Percentiles rank a stretch among this genome's conserved stretches.
Conservation (phyloP, 2,329 filamentous ascomycete species). For the Xylariomycetidae sp. region DNA sequence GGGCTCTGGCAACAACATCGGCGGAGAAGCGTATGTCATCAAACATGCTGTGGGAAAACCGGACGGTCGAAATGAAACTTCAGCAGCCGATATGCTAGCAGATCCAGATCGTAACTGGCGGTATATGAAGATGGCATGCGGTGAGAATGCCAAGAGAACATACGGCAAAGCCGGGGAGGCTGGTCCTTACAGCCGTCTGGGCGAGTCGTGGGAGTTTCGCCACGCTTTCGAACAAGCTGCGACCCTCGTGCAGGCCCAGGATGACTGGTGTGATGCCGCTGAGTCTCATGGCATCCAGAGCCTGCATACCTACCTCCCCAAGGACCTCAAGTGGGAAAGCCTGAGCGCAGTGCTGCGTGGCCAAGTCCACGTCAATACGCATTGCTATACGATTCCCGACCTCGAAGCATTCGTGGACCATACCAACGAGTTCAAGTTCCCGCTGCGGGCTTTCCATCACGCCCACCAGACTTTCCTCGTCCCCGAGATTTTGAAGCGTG, state of each 20-base stretch:
- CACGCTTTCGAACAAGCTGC: constrained; percentile 62
- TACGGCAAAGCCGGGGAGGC: constrained; percentile 52
- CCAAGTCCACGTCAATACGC: constrained; percentile 65
- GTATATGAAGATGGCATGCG: constrained; percentile 75
- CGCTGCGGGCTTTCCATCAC: constrained; percentile 64
- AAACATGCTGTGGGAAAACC: constrained; percentile 60
- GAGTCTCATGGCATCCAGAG: constrained; percentile 43
- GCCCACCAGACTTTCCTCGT: constrained; percentile 63
- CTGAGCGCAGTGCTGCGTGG: constrained; percentile 59
- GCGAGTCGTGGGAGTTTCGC: constrained; percentile 66
- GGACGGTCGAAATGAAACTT: constrained; percentile 59
- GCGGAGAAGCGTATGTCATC: constrained; percentile 64
- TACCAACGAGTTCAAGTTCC: constrained; percentile 67
- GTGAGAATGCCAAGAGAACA: constrained; percentile 62
- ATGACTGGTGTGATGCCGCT: constrained; percentile 63
- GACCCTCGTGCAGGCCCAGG: constrained; percentile 52
- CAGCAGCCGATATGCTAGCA: constrained; percentile 59
- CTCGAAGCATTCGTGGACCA: constrained; percentile 66
- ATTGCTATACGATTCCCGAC: constrained; percentile 68
- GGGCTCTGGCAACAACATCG: constrained; percentile 69
- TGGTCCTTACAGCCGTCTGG: constrained; percentile 57
- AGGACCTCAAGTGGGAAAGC: constrained; percentile 60
- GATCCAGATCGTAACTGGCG: constrained; percentile 62
- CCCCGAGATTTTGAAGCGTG: constrained; percentile 58
- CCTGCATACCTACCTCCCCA: constrained; percentile 55